Base-by-base conservation (phyloP, 1,139 yeast species). In the Magnusiomyces sp. region DNA sequence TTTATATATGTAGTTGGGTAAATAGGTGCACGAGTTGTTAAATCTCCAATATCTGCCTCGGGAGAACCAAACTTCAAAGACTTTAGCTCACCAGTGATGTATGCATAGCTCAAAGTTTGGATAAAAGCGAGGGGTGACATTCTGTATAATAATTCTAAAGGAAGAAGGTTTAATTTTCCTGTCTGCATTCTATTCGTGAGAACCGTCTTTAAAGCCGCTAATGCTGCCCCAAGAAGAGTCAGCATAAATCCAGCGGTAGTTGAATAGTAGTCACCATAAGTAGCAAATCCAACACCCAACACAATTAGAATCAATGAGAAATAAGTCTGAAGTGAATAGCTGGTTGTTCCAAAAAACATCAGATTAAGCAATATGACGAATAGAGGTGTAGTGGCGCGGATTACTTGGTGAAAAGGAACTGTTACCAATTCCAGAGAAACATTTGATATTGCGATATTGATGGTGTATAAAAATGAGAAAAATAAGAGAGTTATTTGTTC, bases 161-260 rank as follows among this genome's bases (percentile, higher is more conserved):
- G 61, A 10, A 59, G 53, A n/a, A 61, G 55, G 23, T 53, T 50
- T 29, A 59, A 55, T 11, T 57, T 52, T 41, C 61, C 60, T 16
- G 62, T 58, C 52, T 57, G 59, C 38, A 61, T 52, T 3, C 58
- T 58, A 51, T 58, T 58, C 29, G 64, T 58, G 37, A 56, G 56
- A 34, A 61, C 61, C 2, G 62, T 59, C 50, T 60, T 58, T 34
- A 60, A 49, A n/a, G 63, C 62, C 6, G 64, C 61, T 31, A 61
- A 49, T 38, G 56, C 51, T 5, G 60, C 58, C 16, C 62, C 62
- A 23, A 59, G 56, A 7, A 61, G 52, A 31, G 61, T 58, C 39
- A 61, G 53, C 31, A 61, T 42, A 50, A 60, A 55, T 13, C 62
- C 62, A 52, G 58, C 49, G 16, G 58, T 47, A 40, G 59, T 57